phyloP scores from a whole-genome alignment of 495 filamentous ascomycete species.

The Annulohypoxylon moriforme region DNA sequence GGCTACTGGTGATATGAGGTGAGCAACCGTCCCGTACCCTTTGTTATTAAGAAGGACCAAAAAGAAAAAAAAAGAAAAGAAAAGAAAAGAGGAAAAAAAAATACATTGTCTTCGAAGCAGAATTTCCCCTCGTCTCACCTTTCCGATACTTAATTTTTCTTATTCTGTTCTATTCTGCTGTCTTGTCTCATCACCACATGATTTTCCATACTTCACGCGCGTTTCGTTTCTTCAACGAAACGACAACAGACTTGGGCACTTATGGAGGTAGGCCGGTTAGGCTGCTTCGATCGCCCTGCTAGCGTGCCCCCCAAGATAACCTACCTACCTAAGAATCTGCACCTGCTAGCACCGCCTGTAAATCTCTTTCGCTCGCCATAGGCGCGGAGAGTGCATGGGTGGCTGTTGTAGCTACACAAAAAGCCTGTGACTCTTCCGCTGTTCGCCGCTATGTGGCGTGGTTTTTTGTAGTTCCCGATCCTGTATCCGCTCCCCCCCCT shows the following conservation, averaged over 20 bases:
- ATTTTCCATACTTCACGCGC: constrained; percentile 10
- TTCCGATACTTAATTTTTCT: background rate
- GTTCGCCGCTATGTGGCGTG: constrained; percentile 48
- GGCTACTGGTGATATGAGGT: constrained; percentile 62
- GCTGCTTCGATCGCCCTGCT: constrained; percentile 36
- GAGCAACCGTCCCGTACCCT: constrained; percentile 29
- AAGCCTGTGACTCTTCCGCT: constrained; percentile 39
- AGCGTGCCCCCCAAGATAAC: constrained; percentile 26
- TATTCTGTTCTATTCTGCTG: constrained; percentile 11
- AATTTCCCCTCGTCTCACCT: background rate
- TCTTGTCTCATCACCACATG: constrained; percentile 11
- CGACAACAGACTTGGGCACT: constrained; percentile 26
- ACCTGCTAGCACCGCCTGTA: constrained; percentile 40
- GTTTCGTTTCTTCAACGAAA: constrained; percentile 32
- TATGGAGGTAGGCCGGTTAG: constrained; percentile 33
- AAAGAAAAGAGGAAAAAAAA: background rate
- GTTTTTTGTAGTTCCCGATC: constrained; percentile 54
- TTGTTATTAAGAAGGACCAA: background rate
- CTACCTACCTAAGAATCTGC: constrained; percentile 41
- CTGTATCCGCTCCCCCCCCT: constrained; percentile 52
- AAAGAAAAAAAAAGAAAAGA: constrained; percentile 1
- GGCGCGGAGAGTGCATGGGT: constrained; percentile 45
- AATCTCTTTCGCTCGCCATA: constrained; percentile 37
- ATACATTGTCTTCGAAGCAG: background rate
- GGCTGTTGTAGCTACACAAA: constrained; percentile 47